Conservation (phyloP, 139 green algal genomes). For the Chlamydomonas sp. region DNA sequence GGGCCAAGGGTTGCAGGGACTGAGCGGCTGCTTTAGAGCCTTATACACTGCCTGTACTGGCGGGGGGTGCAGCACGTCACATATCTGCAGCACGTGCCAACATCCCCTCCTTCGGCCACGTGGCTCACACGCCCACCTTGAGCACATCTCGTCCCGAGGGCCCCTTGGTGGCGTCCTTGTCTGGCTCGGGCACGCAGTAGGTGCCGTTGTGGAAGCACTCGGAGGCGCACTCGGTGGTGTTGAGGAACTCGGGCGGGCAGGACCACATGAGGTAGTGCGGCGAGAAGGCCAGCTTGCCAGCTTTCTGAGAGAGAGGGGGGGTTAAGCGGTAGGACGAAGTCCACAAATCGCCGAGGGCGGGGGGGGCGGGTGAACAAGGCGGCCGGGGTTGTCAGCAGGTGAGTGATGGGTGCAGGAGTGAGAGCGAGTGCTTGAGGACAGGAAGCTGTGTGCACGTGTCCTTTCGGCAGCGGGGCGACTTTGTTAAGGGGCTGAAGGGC, state of each 20-base stretch:
- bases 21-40: too few relatives aligned
- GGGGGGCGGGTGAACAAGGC: too few relatives aligned
- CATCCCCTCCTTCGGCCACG: not conserved
- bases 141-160: constrained; percentile 79
- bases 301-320: not conserved
- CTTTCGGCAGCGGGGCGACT: too few relatives aligned
- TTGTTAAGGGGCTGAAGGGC: too few relatives aligned
- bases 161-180: constrained; percentile 66
- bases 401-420: too few relatives aligned
- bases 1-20: too few relatives aligned
- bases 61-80: too few relatives aligned
- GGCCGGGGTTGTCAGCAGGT: too few relatives aligned
- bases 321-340: not conserved
- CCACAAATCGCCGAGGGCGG: constrained; percentile 74
- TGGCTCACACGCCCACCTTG: constrained; percentile 46
- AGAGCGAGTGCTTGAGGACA: too few relatives aligned
- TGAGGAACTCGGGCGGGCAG: constrained; percentile 2
- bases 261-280: constrained; percentile 93
- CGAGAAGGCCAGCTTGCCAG: constrained; percentile 66
- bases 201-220: constrained; percentile 87
- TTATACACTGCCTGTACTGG: too few relatives aligned
- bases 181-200: constrained; percentile 91
- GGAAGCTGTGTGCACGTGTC: too few relatives aligned
- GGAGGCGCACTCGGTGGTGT: constrained; percentile 25
- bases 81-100: too few relatives aligned